Conservation (phyloP, 805 yeast genomes). For the Nakazawaea holstii region DNA sequence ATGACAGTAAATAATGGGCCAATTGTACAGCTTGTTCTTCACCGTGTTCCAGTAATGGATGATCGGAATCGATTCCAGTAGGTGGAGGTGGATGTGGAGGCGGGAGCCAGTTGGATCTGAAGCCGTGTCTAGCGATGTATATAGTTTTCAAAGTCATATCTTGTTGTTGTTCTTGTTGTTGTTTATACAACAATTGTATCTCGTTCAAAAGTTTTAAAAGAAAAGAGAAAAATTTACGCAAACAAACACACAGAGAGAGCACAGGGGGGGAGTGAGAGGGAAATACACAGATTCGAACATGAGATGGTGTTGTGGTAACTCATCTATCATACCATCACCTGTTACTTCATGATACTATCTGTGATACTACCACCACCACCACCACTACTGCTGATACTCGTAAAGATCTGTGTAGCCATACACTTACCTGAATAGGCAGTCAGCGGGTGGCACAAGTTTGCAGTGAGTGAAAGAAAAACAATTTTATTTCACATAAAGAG, state of each 20-base stretch:
- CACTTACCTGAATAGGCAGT: too few species aligned
- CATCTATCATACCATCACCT: too few species aligned
- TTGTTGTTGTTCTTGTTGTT: background rate
- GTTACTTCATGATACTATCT: too few species aligned
- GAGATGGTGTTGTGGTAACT: too few species aligned
- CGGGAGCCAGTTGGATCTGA: slow-evolving; percentile 77
- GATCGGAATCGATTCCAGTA: slow-evolving; percentile 88
- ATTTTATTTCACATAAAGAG: background rate
- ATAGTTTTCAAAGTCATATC: slow-evolving; percentile 51
- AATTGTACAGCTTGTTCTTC: slow-evolving; percentile 81
- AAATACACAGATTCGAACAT: too few species aligned
- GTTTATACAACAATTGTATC: background rate
- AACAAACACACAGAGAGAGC: too few species aligned
- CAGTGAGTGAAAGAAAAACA: background rate
- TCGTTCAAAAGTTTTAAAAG: background rate
- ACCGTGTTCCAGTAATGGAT: slow-evolving; percentile 84
- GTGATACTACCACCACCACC: too few species aligned
- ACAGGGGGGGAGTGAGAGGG: too few species aligned
- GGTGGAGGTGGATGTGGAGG: slow-evolving; percentile 76
- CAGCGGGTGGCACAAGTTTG: too few species aligned
- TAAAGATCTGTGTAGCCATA: too few species aligned
- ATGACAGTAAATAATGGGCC: slow-evolving; percentile 49
- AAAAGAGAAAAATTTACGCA: background rate
- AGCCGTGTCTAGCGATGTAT: slow-evolving; percentile 83
- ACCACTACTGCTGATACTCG: too few species aligned